Evolutionary conservation across 2,329 filamentous ascomycete genomes (phyloP).

Genomic region (Aspergillus fischeri): DNA sequence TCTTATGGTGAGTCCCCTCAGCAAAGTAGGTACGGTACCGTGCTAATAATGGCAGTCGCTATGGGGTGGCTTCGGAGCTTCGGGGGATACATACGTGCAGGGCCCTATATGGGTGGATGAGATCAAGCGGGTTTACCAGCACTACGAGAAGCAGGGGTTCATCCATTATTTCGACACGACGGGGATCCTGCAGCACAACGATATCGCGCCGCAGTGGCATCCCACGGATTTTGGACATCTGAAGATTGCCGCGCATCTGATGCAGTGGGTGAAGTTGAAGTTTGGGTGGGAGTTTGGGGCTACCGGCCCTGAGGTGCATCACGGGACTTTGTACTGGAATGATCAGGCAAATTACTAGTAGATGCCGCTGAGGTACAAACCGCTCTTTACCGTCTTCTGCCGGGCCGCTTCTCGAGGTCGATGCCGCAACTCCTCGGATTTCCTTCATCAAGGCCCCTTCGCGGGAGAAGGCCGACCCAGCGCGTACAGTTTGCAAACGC

Average conservation of each 20-base stretch:
- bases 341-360: constrained; percentile 42
- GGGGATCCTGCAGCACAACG: constrained; percentile 59
- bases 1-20: constrained; percentile 26
- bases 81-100: constrained; percentile 50
- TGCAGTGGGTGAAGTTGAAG: constrained; percentile 53
- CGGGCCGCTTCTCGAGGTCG: too few relatives aligned
- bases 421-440: too few relatives aligned
- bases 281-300: constrained; percentile 55
- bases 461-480: too few relatives aligned
- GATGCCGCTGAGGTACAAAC: too few relatives aligned
- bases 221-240: constrained; percentile 59
- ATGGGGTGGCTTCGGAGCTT: constrained; percentile 50
- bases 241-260: constrained; percentile 57
- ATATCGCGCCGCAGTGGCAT: constrained; percentile 55
- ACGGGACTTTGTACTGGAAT: constrained; percentile 53
- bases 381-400: too few relatives aligned
- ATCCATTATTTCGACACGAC: constrained; percentile 53
- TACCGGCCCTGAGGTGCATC: constrained; percentile 48
- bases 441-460: too few relatives aligned
- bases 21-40: neutral
- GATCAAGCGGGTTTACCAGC: constrained; percentile 37
- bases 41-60: constrained; percentile 38
- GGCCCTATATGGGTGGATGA: constrained; percentile 47
- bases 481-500: too few relatives aligned
- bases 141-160: constrained; percentile 1